phyloP scores from a whole-genome alignment of 1,139 yeast genomes.

The Candida sanyaensis region DNA sequence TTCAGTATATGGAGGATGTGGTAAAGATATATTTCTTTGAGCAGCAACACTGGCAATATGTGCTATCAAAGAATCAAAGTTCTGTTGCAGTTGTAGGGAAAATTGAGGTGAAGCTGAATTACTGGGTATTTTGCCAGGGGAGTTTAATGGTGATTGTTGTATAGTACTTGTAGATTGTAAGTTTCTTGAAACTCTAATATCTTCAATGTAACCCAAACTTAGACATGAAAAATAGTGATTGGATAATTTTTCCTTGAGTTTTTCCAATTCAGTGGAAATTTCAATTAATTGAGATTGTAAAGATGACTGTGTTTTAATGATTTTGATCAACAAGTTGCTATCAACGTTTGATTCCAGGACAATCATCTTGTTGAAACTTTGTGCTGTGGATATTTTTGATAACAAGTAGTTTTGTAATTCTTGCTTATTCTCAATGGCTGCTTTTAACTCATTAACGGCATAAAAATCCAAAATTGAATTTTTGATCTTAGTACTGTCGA shows the following conservation, averaged over 20 bases:
- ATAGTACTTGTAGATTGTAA: conserved; percentile 5
- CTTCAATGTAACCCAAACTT: conserved; percentile 49
- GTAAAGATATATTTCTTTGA: conserved; percentile 49
- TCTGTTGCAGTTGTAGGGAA: conserved; percentile 7
- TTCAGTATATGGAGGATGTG: conserved; percentile 36
- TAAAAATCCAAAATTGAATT: conserved; percentile 37
- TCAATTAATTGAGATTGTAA: conserved; percentile 34
- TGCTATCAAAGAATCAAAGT: conserved; percentile 51
- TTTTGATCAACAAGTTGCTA: conserved; percentile 27
- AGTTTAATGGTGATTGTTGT: neutral
- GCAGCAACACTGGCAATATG: conserved; percentile 58
- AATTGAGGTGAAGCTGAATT: conserved; percentile 7
- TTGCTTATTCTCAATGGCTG: conserved; percentile 28
- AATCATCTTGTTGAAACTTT: conserved; percentile 32
- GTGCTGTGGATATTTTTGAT: conserved; percentile 35
- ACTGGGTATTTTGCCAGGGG: conserved; percentile 7
- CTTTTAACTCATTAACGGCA: conserved; percentile 31
- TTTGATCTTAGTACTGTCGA: conserved; percentile 41
- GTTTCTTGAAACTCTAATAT: conserved; percentile 29
- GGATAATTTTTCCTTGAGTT: conserved; percentile 27
- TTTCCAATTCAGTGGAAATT: conserved; percentile 33
- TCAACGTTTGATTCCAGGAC: conserved; percentile 22
- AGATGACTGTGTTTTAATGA: conserved; percentile 34
- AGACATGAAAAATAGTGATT: conserved; percentile 48
- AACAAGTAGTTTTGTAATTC: conserved; percentile 35